These are phyloP conservation scores for Kurtzmaniella quercitrusa DNA, from an alignment of 1,139 yeast species.

Conservation along the genomic window DNA sequence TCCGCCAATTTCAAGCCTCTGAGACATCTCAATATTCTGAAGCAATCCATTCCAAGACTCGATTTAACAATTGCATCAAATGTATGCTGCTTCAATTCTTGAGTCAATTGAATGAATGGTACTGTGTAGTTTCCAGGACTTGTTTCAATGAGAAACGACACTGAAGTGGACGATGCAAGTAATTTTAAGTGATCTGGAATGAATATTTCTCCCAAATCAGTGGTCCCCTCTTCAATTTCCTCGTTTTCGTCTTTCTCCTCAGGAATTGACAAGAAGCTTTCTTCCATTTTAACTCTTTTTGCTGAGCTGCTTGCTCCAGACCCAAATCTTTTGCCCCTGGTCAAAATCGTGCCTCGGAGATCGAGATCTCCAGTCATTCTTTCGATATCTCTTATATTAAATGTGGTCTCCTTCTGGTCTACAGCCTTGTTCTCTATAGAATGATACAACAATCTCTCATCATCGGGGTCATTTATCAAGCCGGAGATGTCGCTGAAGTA, in stretches of 20 bases:
- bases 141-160: conserved; percentile 44
- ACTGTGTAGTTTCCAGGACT: conserved; percentile 40
- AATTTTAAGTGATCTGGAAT: conserved; percentile 46
- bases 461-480: conserved; percentile 39
- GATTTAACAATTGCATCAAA: conserved; percentile 60
- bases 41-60: conserved; percentile 54
- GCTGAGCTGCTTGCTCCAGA: conserved; percentile 17
- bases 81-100: conserved; percentile 47
- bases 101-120: conserved; percentile 39
- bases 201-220: conserved; percentile 16
- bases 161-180: conserved; percentile 35
- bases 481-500: conserved; percentile 32
- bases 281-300: conserved; percentile 44
- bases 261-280: conserved; percentile 18
- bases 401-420: conserved; percentile 38
- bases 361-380: conserved; percentile 40
- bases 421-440: conserved; percentile 32
- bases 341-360: conserved; percentile 46
- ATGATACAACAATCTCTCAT: conserved; percentile 22
- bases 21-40: conserved; percentile 64
- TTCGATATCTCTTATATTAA: conserved; percentile 54
- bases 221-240: conserved; percentile 12
- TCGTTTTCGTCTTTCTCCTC: conserved; percentile 5
- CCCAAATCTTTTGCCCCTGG: conserved; percentile 26
- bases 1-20: conserved; percentile 68